Evolutionary conservation across 768 basidiomycete species (phyloP).

Genomic region (Omphalotus guepiniiformis): DNA sequence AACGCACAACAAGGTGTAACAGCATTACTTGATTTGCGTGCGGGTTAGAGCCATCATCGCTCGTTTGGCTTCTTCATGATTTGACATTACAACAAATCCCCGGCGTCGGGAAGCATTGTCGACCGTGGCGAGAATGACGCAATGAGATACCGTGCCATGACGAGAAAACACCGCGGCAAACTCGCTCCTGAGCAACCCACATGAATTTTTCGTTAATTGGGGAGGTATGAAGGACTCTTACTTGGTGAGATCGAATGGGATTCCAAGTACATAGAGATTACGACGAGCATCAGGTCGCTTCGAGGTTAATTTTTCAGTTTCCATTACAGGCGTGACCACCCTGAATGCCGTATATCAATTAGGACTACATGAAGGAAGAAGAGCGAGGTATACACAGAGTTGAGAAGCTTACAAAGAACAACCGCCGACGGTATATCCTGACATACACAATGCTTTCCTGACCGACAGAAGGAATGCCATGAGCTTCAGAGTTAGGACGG

Average conservation of each 20-base stretch:
- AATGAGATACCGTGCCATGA: slow-evolving; percentile 67
- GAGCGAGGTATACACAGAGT: no score
- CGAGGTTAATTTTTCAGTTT: slow-evolving; percentile 13
- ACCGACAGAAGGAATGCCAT: background rate
- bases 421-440: slow-evolving; percentile 54
- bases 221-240: slow-evolving; percentile 25
- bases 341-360: slow-evolving; percentile 21
- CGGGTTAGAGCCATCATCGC: slow-evolving; percentile 68
- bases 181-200: slow-evolving; percentile 36
- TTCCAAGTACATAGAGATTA: slow-evolving; percentile 80
- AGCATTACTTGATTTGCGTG: slow-evolving; percentile 60
- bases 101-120: slow-evolving; percentile 81
- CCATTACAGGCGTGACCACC: slow-evolving; percentile 31
- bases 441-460: slow-evolving; percentile 68
- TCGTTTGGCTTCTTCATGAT: slow-evolving; percentile 62
- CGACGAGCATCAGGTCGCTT: slow-evolving; percentile 51
- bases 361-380: slow-evolving; percentile 15
- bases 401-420: slow-evolving; percentile 47
- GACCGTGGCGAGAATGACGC: slow-evolving; percentile 78
- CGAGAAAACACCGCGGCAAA: slow-evolving; percentile 58
- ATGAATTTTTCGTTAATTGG: background rate
- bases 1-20: no score
- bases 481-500: no score
- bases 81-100: slow-evolving; percentile 80
- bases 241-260: slow-evolving; percentile 82